Conservation (phyloP, 2,329 filamentous ascomycete genomes). For the Colletotrichum sansevieriae region DNA sequence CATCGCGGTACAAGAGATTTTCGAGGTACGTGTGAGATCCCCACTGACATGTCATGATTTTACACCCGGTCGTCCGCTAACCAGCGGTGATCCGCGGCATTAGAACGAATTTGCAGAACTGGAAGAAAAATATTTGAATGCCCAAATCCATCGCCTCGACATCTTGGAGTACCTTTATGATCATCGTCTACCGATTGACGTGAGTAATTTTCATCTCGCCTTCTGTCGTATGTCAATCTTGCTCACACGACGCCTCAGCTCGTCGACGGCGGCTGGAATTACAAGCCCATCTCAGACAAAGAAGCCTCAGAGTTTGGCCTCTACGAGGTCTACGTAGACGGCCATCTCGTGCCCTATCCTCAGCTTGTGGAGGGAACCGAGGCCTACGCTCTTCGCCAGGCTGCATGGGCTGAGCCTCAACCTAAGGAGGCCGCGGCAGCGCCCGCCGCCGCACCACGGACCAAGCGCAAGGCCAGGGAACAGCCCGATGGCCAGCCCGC, state of each 20-base stretch:
- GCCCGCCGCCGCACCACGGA: slow-evolving; percentile 32
- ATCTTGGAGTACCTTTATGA: slow-evolving; percentile 59
- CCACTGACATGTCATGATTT: slow-evolving; percentile 41
- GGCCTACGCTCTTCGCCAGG: slow-evolving; percentile 38
- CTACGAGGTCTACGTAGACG: slow-evolving; percentile 57
- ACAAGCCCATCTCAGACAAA: slow-evolving; percentile 59
- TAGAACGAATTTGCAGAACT: slow-evolving; percentile 56
- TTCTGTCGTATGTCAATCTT: slow-evolving; percentile 36
- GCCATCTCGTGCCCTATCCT: slow-evolving; percentile 60
- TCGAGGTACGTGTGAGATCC: slow-evolving; percentile 52
- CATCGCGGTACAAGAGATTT: slow-evolving; percentile 51
- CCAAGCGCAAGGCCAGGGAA: slow-evolving; percentile 65
- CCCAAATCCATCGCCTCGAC: slow-evolving; percentile 60
- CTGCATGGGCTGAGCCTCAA: slow-evolving; percentile 39
- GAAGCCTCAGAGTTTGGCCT: slow-evolving; percentile 59
- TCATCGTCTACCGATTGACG: slow-evolving; percentile 61
- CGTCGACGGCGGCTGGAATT: slow-evolving; percentile 59
- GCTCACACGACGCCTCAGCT: slow-evolving; percentile 50
- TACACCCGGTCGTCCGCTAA: slow-evolving; percentile 31
- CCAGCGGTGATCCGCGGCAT: slow-evolving; percentile 32
- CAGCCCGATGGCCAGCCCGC: slow-evolving; percentile 63
- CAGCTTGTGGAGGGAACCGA: slow-evolving; percentile 58
- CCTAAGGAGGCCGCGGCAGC: slow-evolving; percentile 25
- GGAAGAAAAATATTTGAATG: slow-evolving; percentile 58
- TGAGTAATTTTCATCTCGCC: slow-evolving; percentile 51